Evolutionary conservation across 2,329 filamentous ascomycete species (phyloP), one percentile per base, ranked within the genome.

Genomic region (Colletotrichum aenigma): DNA sequence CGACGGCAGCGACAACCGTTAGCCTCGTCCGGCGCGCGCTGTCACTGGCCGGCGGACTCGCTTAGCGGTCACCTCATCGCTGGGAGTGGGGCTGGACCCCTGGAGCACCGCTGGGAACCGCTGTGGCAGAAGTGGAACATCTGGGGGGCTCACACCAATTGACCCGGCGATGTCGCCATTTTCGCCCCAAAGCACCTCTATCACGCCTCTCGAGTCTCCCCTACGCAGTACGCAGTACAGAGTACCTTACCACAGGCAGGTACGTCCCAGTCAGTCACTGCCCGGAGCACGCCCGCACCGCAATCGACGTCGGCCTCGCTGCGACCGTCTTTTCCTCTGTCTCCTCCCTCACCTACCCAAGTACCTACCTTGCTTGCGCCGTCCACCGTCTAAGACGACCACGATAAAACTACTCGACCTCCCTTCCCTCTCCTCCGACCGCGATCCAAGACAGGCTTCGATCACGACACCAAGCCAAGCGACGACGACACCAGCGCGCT

Each of bases 121-220:
- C 64, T 60, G 73, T 32, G 12, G 34, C 16, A 67, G 32, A 56
- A 15, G 70, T 76, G 74, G 74, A 73, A 68, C 74, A 34, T 74
- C 70, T 34, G 70, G 74, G 70, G 66, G 64, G 32, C 13, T 21
- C 32, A 61, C 64, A 69, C 43, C 74, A 70, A 78, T 52, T 52
- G 43, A 52, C 43, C 43, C 43, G 43, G 80, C 74, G 81, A 85
- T 85, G 83, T 84, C 84, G 83, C 84, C 83, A 85, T 85, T 82
- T 79, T 81, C 76, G 80, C 82, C 81, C 80, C 81, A 82, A 81
- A 85, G 83, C 84, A 84, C 80, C 78, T 78, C 81, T 79, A 68
- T 68, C 58, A 34, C 58, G 62, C 26, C 58, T 55, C 16, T 68
- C 56, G 26, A 26, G 26, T 26, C 26, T 26, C 26, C 26, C 26